These are phyloP conservation scores for Phellinidium pouzarii DNA, from an alignment of 1,284 basidiomycete genomes.

Conservation along the genomic window DNA sequence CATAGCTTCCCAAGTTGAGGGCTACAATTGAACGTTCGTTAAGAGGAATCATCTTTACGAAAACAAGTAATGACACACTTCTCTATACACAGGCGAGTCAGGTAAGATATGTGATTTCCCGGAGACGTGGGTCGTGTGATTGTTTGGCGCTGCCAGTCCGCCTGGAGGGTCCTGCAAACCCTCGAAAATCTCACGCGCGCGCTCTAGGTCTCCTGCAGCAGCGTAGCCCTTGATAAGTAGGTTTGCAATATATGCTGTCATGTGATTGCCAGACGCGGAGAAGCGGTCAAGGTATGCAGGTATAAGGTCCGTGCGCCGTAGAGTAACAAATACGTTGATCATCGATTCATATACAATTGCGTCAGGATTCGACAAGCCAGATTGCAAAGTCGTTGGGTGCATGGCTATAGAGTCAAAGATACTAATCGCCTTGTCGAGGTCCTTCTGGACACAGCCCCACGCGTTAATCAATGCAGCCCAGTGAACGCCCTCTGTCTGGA, in stretches of 20 bases:
- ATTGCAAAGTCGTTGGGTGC: constrained; percentile 37
- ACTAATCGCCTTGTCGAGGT: constrained; percentile 71
- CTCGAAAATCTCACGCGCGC: constrained; percentile 78
- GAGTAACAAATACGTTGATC: constrained; percentile 80
- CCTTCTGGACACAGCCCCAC: constrained; percentile 75
- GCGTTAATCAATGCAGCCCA: constrained; percentile 92
- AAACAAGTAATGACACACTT: constrained; percentile 50
- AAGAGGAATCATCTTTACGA: neutral
- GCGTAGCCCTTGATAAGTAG: constrained; percentile 88
- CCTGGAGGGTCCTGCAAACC: constrained; percentile 78
- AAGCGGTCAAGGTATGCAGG: constrained; percentile 65
- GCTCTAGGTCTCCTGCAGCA: constrained; percentile 60
- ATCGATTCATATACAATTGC: constrained; percentile 89
- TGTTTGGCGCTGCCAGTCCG: constrained; percentile 86
- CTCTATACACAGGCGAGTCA: constrained; percentile 74
- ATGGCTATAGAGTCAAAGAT: constrained; percentile 74
- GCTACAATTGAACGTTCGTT: constrained; percentile 34
- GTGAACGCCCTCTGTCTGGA: constrained; percentile 77
- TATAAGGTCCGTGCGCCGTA: constrained; percentile 76
- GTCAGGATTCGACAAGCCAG: constrained; percentile 49
- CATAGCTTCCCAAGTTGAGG: constrained; percentile 92
- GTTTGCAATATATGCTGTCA: constrained; percentile 97
- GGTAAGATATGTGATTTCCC: constrained; percentile 28
- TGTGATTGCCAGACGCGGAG: constrained; percentile 58
- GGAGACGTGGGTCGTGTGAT: constrained; percentile 65